Conservation (phyloP, 768 basidiomycete species). For the Suillus lakei region DNA sequence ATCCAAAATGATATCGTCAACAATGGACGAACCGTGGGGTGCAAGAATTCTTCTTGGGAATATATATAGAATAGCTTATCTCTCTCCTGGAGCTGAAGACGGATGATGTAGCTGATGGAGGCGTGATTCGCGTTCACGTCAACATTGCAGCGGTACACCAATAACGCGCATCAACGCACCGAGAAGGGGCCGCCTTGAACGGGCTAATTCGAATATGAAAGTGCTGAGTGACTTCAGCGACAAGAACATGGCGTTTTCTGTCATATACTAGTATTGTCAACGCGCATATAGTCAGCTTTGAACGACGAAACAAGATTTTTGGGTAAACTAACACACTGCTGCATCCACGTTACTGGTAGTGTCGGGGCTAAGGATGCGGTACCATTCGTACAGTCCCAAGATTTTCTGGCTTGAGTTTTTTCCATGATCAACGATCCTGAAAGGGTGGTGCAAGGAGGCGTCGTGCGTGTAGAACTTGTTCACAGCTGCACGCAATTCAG, state of each 20-base stretch:
- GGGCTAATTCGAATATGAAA: conserved; percentile 57
- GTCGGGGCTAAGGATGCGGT: conserved; percentile 59
- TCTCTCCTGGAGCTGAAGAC: conserved; percentile 50
- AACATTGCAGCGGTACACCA: not conserved
- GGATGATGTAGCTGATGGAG: conserved; percentile 45
- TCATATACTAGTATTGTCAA: conserved; percentile 47
- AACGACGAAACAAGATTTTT: not conserved
- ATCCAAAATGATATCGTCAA: not conserved
- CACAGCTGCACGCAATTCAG: conserved; percentile 51
- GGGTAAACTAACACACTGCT: conserved; percentile 27
- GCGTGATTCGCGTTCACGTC: not conserved
- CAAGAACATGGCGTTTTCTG: conserved; percentile 37
- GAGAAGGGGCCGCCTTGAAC: conserved; percentile 47
- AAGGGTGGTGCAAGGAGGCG: conserved; percentile 59
- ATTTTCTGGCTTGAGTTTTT: conserved; percentile 54
- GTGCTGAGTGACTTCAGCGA: conserved; percentile 52
- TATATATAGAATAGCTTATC: conserved; percentile 50
- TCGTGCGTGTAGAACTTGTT: conserved; percentile 54
- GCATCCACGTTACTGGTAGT: conserved; percentile 47
- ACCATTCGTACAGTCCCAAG: conserved; percentile 66
- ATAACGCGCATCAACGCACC: conserved; percentile 35
- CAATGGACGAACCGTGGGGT: conserved; percentile 44
- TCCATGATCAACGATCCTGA: conserved; percentile 50
- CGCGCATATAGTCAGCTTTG: conserved; percentile 1
- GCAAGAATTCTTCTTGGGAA: conserved; percentile 63